Percentiles rank a stretch among this genome's conserved stretches.
These are phyloP conservation scores for Phytophthora agathidicida DNA, from an alignment of 352 stramenopile species.

Conservation along the genomic window DNA sequence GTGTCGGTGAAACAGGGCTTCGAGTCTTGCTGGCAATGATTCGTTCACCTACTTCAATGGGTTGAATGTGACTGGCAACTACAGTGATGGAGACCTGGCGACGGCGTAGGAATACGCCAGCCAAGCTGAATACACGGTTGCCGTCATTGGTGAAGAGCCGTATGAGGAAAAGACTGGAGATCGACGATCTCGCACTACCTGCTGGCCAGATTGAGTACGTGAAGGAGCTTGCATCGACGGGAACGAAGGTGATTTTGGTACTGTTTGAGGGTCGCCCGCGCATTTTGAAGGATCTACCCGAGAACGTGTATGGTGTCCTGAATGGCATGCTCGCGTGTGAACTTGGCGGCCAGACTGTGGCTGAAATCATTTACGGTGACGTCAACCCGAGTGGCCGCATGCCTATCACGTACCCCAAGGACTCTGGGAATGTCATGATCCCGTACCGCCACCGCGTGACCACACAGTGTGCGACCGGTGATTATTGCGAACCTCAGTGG, in stretches of 20 bases:
- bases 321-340: conserved; percentile 57
- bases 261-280: conserved; percentile 77
- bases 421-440: conserved; percentile 13
- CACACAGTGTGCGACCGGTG: conserved; percentile 9
- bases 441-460: conserved; percentile 11
- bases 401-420: conserved; percentile 12
- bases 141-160: conserved; percentile 66
- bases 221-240: conserved; percentile 18
- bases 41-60: conserved; percentile 14
- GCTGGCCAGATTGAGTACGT: conserved; percentile 67
- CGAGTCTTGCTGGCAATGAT: conserved; percentile 2
- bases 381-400: conserved; percentile 9
- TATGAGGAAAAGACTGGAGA: conserved; percentile 87
- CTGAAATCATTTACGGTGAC: conserved; percentile 15
- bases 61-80: conserved; percentile 22
- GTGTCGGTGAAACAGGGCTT: conserved; percentile 16
- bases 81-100: conserved; percentile 41
- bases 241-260: conserved; percentile 74
- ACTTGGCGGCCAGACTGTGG: conserved; percentile 30
- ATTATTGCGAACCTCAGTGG: conserved; percentile 44
- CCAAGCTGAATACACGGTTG: conserved; percentile 10
- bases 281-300: conserved; percentile 52
- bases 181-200: conserved; percentile 58
- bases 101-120: conserved; percentile 50
- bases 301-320: conserved; percentile 66